Base-by-base conservation (phyloP, 164 flowering plant species). In the Sedum album region DNA sequence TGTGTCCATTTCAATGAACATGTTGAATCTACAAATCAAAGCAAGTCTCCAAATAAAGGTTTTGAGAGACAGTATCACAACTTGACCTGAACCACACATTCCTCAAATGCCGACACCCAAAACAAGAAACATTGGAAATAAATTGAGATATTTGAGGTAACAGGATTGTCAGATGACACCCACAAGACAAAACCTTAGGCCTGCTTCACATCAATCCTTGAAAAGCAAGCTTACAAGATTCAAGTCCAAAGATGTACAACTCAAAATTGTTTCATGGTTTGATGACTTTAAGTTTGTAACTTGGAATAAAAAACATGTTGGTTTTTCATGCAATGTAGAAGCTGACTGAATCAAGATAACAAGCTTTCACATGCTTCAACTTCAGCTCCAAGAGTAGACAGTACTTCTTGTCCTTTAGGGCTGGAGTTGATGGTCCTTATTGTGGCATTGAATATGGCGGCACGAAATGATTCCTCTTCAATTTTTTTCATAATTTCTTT, bases 401-500 rank as follows among this genome's bases (percentile, higher is more conserved):
- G 67, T 35, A 65, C 30, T 36, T 33, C 67, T 31, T 31, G 42
- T 5, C 82, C 88, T 8, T 78, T 35, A 39, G 83, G 77, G 53
- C 46, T 70, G 3, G 81, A 66, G 26, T 51, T 62, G 5, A 86
- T 66, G 17, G 42, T 65, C 60, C 66, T 77, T 78, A 82, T 65
- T 11, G 76, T 76, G 31, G 80, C 80, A 66, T 74, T 80, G 71
- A 87, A 79, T 11, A 84, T 65, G 5, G 80, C 77, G 44, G 70
- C 78, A 75, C 68, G 78, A 71, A 69, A 82, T 49, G 31, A 30
- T 26, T 82, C 64, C 65, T 86, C 92, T 65, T 84, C 89, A 20
- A 85, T 70, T 70, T 83, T 82, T 77, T 72, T 73, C 64, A 90
- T 71, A 21, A 82, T 69, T 66, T 90, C 94, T 63, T 72, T 76